A percentile compares a stretch with the other conserved stretches of the same genome.
phyloP scores from a whole-genome alignment of 2,329 filamentous ascomycete genomes.

The Geosmithia putterillii region DNA sequence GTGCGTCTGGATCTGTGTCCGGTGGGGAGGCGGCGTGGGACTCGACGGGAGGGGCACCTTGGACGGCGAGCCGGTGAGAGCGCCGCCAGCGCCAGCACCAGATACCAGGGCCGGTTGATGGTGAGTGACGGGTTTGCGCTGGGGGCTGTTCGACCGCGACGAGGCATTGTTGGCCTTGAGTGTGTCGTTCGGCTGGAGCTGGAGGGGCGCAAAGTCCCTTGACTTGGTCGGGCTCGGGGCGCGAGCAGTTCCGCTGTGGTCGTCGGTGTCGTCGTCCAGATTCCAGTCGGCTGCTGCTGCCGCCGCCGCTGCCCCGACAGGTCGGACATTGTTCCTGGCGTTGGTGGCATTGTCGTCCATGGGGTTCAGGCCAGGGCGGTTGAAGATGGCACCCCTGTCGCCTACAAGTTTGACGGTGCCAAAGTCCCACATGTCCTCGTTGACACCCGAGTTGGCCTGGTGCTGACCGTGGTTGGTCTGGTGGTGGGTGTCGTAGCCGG shows the following conservation, averaged over 20 bases:
- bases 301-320: slow-evolving; percentile 35
- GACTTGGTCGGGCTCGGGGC: slow-evolving; percentile 40
- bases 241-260: slow-evolving; percentile 39
- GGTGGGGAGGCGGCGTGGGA: slow-evolving; percentile 7
- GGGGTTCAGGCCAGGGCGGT: slow-evolving; percentile 47
- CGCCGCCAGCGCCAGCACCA: neutral
- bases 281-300: slow-evolving; percentile 7
- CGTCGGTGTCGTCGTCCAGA: slow-evolving; percentile 28
- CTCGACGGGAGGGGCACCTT: slow-evolving; percentile 46
- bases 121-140: slow-evolving; percentile 42
- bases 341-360: slow-evolving; percentile 79
- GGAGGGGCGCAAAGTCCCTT: slow-evolving; percentile 25
- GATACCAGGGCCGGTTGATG: slow-evolving; percentile 8
- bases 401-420: slow-evolving; percentile 81
- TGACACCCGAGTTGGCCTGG: slow-evolving; percentile 36
- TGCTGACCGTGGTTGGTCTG: slow-evolving; percentile 33
- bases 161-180: slow-evolving; percentile 39
- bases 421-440: slow-evolving; percentile 97
- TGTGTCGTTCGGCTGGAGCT: slow-evolving; percentile 37
- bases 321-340: slow-evolving; percentile 36
- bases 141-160: slow-evolving; percentile 47
- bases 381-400: slow-evolving; percentile 44
- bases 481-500: slow-evolving; percentile 26
- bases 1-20: slow-evolving; percentile 13
- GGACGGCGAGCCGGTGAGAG: slow-evolving; percentile 30